These are phyloP conservation scores for Claviceps fusiformis DNA, from an alignment of 2,329 filamentous ascomycete genomes.

Conservation along the genomic window DNA sequence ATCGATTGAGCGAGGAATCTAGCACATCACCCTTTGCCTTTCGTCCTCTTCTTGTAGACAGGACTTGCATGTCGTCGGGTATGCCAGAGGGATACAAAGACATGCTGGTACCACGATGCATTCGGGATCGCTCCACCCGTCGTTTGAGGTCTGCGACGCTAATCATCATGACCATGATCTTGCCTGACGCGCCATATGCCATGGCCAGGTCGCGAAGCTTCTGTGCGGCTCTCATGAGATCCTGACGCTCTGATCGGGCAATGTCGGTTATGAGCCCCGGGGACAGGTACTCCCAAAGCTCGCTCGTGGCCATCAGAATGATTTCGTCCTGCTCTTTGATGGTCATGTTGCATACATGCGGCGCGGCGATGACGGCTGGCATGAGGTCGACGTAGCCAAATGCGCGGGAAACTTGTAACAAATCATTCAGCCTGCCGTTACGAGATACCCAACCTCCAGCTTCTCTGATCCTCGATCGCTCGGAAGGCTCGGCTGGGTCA, in stretches of 20 bases:
- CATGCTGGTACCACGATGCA: slow-evolving; percentile 68
- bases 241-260: slow-evolving; percentile 69
- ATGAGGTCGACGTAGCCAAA: slow-evolving; percentile 92
- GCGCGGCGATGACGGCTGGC: slow-evolving; percentile 84
- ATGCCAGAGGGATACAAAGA: slow-evolving; percentile 68
- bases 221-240: slow-evolving; percentile 90
- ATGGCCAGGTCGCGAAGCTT: slow-evolving; percentile 91
- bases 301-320: slow-evolving; percentile 77
- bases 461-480: slow-evolving; percentile 81
- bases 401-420: slow-evolving; percentile 79
- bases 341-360: slow-evolving; percentile 64
- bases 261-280: slow-evolving; percentile 87
- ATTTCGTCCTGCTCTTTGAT: slow-evolving; percentile 86
- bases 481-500: slow-evolving; percentile 73
- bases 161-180: slow-evolving; percentile 99
- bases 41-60: slow-evolving; percentile 50
- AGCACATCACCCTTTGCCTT: slow-evolving; percentile 51
- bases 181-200: slow-evolving; percentile 82
- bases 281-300: slow-evolving; percentile 90
- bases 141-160: slow-evolving; percentile 84
- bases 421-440: slow-evolving; percentile 85
- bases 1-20: slow-evolving; percentile 73
- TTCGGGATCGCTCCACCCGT: slow-evolving; percentile 58
- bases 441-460: slow-evolving; percentile 93
- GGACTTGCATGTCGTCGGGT: slow-evolving; percentile 54